Base-by-base conservation (phyloP, 441 rosid species). In the Aquilaria agallochum region DNA sequence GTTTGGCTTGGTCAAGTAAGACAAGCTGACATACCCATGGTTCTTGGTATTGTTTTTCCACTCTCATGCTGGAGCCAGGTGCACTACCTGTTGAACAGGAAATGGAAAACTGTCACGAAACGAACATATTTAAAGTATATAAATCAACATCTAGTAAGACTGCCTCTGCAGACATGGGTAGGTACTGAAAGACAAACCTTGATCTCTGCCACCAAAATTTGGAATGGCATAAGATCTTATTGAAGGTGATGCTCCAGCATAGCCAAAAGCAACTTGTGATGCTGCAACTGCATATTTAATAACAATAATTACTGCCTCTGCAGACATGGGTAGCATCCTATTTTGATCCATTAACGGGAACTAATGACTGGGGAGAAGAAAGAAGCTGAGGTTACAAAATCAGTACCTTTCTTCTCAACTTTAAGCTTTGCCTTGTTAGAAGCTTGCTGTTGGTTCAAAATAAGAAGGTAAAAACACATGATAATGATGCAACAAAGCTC, bases 371-470 rank as follows among this genome's bases (percentile, higher is more conserved):
- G 3, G 2, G 3, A 31, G 56, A 7, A 52, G 30, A 31, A 5
- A 52, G 45, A 33, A 9, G 9, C 45, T 20, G 27, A 62, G 8
- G 31, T 11, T 14, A 20, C 32, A 52, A 53, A 49, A 62, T 56
- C 54, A 20, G 14, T 63, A 86, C 98, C 89, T 78, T 88, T 92
- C 78, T 78, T 92, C 58, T 92, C 96, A 58, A 60, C 55, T 80
- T 82, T 86, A 65, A 86, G 72, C 79, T 62, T 89, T 40, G 69
- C 64, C 60, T 71, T 88, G 45, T 67, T 12, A 56, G 83, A 67
- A 66, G 80, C 71, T 76, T 89, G 90, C 96, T 92, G 68, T 52
- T 32, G 55, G 59, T n/a, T 42, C 71, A 11, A 20, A 42, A 73
- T 50, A 55, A 63, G 65, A 49, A 52, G 45, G 60, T 67, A 48